phyloP scores from a whole-genome alignment of 345 rosid genomes.

The Kandelia obovata region DNA sequence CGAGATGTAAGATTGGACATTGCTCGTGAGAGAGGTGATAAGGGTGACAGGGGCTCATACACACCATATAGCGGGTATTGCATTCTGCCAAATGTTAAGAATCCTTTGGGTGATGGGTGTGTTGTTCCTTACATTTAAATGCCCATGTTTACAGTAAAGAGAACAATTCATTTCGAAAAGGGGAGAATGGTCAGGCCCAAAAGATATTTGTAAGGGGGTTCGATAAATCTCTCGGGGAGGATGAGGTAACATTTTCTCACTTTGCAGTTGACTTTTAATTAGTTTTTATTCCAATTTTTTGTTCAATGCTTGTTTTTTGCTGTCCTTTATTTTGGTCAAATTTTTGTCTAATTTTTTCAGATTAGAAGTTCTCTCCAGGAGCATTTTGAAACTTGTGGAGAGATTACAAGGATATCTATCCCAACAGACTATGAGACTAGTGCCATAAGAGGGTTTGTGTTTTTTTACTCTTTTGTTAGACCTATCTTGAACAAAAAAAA shows the following conservation, averaged over 20 bases:
- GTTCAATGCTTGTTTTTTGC: not conserved
- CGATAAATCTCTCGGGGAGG: constrained; percentile 45
- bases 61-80: constrained; percentile 70
- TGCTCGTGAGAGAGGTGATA: constrained; percentile 59
- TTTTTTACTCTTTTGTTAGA: not conserved
- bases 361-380: constrained; percentile 44
- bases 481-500: not conserved
- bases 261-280: not conserved
- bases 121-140: not conserved
- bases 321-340: not conserved
- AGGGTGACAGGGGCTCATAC: constrained; percentile 35
- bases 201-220: constrained; percentile 61
- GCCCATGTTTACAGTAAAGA: constrained; percentile 39
- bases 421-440: constrained; percentile 73
- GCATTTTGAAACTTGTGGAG: constrained; percentile 76
- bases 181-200: constrained; percentile 37
- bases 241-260: constrained; percentile 40
- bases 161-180: constrained; percentile 44
- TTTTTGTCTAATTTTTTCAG: constrained; percentile 28
- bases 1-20: constrained; percentile 67
- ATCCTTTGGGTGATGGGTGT: not conserved
- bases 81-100: not conserved
- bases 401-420: constrained; percentile 48
- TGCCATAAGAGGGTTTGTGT: constrained; percentile 62
- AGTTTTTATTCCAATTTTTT: not conserved